phyloP scores from a whole-genome alignment of 139 green algal genomes.

The Closterium sp. region DNA sequence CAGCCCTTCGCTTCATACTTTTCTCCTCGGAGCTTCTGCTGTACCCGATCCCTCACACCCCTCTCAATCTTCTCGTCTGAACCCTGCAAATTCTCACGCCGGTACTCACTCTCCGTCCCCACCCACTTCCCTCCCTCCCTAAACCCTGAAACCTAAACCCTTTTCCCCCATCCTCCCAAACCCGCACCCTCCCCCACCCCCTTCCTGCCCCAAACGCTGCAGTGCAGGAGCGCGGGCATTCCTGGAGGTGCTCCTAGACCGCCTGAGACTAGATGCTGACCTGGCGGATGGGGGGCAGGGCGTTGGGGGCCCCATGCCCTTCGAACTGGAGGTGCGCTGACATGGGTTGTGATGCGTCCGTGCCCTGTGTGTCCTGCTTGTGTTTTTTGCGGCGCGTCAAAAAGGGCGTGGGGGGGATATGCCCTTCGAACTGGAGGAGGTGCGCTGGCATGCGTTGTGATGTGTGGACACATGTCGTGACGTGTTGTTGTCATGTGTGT shows the following conservation, averaged over 20 bases:
- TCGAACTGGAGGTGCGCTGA: conserved; percentile 30
- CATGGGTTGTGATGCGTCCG: no score
- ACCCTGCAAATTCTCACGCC: no score
- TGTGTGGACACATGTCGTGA: no score
- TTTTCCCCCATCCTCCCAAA: no score
- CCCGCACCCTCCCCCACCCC: not conserved
- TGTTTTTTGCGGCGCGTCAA: no score
- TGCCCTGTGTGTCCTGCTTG: no score
- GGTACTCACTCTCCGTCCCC: not conserved
- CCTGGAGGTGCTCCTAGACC: conserved; percentile 28
- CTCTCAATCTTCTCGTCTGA: no score
- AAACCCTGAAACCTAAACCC: no score
- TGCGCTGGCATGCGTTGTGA: not conserved
- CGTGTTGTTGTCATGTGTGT: not conserved
- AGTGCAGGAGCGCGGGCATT: conserved; percentile 32
- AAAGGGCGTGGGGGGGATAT: not conserved
- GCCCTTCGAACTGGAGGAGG: conserved; percentile 38
- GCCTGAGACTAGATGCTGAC: conserved; percentile 9
- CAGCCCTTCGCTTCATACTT: no score
- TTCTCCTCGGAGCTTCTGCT: no score
- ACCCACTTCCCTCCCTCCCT: no score
- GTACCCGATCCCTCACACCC: no score
- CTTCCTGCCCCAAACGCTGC: not conserved
- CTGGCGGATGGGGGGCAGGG: not conserved
- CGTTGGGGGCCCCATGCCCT: conserved; percentile 8